Conservation (phyloP, 768 basidiomycete genomes). For the Clathrus columnatus region DNA sequence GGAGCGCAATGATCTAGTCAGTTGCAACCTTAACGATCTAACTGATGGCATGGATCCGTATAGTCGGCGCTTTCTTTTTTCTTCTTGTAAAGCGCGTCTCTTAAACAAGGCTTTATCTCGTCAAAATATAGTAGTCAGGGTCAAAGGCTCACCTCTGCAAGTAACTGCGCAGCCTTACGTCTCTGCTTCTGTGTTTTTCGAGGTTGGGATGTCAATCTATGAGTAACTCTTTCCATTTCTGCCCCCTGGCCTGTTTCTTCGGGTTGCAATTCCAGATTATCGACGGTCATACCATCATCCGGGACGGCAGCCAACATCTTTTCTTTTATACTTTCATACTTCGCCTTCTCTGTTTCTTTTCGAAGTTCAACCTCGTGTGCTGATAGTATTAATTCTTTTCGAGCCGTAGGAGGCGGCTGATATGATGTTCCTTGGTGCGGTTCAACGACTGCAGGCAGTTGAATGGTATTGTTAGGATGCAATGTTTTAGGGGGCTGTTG, state of each 20-base stretch:
- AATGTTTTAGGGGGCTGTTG: slow-evolving; percentile 40
- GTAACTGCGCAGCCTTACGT: slow-evolving; percentile 52
- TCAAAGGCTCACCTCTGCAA: slow-evolving; percentile 47
- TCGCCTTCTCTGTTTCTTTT: slow-evolving; percentile 43
- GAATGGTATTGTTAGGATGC: slow-evolving; percentile 44
- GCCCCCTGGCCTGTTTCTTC: slow-evolving; percentile 18
- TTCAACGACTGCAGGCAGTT: slow-evolving; percentile 52
- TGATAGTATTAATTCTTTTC: slow-evolving; percentile 57
- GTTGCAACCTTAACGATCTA: slow-evolving; percentile 40
- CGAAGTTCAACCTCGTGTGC: slow-evolving; percentile 62
- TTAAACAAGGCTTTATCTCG: slow-evolving; percentile 27
- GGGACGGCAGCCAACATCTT: slow-evolving; percentile 43
- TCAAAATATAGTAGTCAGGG: not conserved
- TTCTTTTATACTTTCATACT: slow-evolving; percentile 43
- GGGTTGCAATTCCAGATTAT: slow-evolving; percentile 33
- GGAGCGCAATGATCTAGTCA: slow-evolving; percentile 28
- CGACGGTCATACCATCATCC: slow-evolving; percentile 19
- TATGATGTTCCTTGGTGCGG: slow-evolving; percentile 86
- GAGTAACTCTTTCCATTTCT: too few relatives aligned
- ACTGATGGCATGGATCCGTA: slow-evolving; percentile 48
- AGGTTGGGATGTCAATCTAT: slow-evolving; percentile 16
- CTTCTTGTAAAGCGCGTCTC: slow-evolving; percentile 59
- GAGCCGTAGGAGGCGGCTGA: slow-evolving; percentile 70
- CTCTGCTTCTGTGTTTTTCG: slow-evolving; percentile 60
- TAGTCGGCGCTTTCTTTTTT: slow-evolving; percentile 51